Conservation (phyloP, 306 rosid species). For the Pterocarpus santalinus region DNA sequence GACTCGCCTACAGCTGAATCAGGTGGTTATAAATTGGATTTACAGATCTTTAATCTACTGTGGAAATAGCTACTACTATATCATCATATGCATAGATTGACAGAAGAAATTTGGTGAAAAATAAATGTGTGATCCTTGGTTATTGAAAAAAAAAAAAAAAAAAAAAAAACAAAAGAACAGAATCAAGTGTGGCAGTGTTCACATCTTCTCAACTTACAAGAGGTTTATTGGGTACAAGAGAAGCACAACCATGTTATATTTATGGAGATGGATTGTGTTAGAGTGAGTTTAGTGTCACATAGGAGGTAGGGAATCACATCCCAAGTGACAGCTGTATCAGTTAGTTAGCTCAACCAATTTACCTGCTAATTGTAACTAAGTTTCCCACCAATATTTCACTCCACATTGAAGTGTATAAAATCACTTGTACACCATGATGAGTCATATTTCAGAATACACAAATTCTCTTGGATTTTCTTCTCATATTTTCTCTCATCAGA, state of each 20-base stretch:
- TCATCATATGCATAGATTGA: slow-evolving; percentile 42
- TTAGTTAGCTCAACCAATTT: no score
- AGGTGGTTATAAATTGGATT: slow-evolving; percentile 63
- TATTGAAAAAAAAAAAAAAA: slow-evolving; percentile 38
- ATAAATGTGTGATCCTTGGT: slow-evolving; percentile 4
- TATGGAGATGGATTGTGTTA: background rate
- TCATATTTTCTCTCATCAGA: no score
- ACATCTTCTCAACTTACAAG: background rate
- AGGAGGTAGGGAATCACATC: no score
- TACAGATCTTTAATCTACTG: slow-evolving; percentile 14
- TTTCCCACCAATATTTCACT: no score
- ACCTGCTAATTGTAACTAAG: no score
- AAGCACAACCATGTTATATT: slow-evolving; percentile 15
- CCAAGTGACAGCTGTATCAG: no score
- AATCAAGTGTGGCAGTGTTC: slow-evolving; percentile 34
- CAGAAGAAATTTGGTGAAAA: slow-evolving; percentile 35
- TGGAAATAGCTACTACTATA: slow-evolving; percentile 41
- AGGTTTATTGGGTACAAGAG: slow-evolving; percentile 24
- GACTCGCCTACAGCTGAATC: slow-evolving; percentile 91
- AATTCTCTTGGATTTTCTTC: no score
- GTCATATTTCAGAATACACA: no score
- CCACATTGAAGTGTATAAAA: no score
- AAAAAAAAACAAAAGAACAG: background rate
- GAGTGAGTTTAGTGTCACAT: no score
- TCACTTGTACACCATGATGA: no score